Conservation (phyloP, 2,329 filamentous ascomycete genomes). For the Metarhizium guizhouense region DNA sequence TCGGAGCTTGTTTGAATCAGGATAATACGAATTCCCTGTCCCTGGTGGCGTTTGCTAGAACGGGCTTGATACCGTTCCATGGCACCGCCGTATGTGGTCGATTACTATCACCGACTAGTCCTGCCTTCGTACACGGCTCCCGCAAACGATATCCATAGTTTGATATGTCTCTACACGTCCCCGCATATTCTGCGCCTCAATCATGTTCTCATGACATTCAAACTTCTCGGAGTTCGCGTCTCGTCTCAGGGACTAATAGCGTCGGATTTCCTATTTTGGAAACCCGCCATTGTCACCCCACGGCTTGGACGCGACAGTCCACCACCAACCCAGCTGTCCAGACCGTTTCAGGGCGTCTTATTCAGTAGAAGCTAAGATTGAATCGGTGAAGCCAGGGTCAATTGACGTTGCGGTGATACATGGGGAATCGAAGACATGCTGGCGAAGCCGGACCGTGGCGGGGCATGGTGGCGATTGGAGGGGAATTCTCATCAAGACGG, state of each 20-base stretch:
- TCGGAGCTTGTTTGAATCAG: background rate
- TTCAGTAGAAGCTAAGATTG: background rate
- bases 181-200: slow-evolving; percentile 1
- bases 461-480: background rate
- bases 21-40: background rate
- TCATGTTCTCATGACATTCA: slow-evolving; percentile 3
- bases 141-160: background rate
- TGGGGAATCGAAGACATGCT: background rate
- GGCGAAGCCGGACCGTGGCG: slow-evolving; percentile 1
- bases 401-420: background rate
- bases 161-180: background rate
- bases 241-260: background rate
- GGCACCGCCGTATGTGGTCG: background rate
- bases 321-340: background rate
- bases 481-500: background rate
- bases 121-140: background rate
- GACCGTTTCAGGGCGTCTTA: background rate
- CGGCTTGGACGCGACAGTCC: background rate
- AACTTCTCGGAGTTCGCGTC: background rate
- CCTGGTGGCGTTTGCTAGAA: background rate
- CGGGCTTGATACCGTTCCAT: background rate
- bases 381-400: background rate
- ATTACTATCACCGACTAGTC: background rate
- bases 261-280: slow-evolving; percentile 14
- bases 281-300: slow-evolving; percentile 7